Conservation (phyloP, 768 basidiomycete species). For the Pleurotus giganteus region DNA sequence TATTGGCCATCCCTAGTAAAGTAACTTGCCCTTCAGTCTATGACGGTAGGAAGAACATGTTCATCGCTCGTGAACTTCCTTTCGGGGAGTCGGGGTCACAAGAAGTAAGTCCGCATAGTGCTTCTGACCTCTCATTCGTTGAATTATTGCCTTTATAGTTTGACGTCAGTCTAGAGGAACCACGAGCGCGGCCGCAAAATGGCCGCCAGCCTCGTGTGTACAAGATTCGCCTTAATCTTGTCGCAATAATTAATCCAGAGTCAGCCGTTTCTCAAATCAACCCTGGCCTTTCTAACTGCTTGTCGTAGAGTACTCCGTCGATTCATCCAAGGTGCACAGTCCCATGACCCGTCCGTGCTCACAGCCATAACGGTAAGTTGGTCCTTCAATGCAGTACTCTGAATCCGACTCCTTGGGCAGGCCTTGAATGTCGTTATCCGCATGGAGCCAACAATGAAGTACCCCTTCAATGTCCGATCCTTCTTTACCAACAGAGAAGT, state of each 20-base stretch:
- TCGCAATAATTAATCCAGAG: constrained; percentile 57
- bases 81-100: constrained; percentile 50
- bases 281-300: neutral
- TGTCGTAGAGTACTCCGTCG: constrained; percentile 50
- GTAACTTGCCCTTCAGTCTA: constrained; percentile 62
- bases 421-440: constrained; percentile 71
- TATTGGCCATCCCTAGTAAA: too few relatives aligned
- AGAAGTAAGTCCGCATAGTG: constrained; percentile 58
- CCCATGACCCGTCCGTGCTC: constrained; percentile 59
- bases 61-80: constrained; percentile 57
- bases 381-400: neutral
- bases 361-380: constrained; percentile 61
- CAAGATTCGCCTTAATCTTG: constrained; percentile 59
- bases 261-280: constrained; percentile 18
- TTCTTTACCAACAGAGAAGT: constrained; percentile 65
- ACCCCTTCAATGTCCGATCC: constrained; percentile 69
- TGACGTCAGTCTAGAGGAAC: constrained; percentile 49
- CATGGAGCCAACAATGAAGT: constrained; percentile 64
- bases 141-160: constrained; percentile 42
- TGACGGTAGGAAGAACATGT: constrained; percentile 78
- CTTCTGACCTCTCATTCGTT: constrained; percentile 2
- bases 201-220: constrained; percentile 59
- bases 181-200: constrained; percentile 27
- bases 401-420: constrained; percentile 25
- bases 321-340: constrained; percentile 59